Evolutionary conservation across 345 rosid species (phyloP).

Genomic region (Diplotaxis tenuifolia): DNA sequence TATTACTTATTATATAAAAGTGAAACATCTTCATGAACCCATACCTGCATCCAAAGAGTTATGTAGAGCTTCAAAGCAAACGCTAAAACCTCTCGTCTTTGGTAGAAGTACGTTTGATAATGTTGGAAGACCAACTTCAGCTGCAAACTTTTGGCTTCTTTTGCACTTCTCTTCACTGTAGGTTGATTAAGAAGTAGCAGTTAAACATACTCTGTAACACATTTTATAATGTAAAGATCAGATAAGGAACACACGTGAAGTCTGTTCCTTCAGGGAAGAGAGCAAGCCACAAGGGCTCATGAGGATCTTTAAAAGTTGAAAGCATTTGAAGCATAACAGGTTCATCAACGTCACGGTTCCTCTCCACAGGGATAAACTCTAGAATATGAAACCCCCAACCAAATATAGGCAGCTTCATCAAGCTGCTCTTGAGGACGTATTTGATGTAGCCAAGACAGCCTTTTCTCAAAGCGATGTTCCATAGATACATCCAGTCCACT

Average conservation of each 20-base stretch:
- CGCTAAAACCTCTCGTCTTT: slow-evolving; percentile 63
- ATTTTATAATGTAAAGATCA: not conserved
- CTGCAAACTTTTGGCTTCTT: slow-evolving; percentile 60
- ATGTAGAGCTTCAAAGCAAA: slow-evolving; percentile 64
- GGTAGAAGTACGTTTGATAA: slow-evolving; percentile 70
- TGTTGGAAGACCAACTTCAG: slow-evolving; percentile 69
- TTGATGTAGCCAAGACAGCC: slow-evolving; percentile 72
- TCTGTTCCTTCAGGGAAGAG: slow-evolving; percentile 94
- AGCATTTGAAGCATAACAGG: slow-evolving; percentile 55
- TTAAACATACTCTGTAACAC: not conserved
- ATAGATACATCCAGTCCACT: slow-evolving; percentile 91
- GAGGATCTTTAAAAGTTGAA: slow-evolving; percentile 64
- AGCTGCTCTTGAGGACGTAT: slow-evolving; percentile 77
- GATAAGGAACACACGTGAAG: slow-evolving; percentile 51
- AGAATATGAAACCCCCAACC: slow-evolving; percentile 86
- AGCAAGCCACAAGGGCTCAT: slow-evolving; percentile 81
- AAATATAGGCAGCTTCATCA: slow-evolving; percentile 73
- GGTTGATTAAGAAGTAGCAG: not conserved
- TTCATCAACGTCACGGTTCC: slow-evolving; percentile 83
- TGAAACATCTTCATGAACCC: too few species aligned
- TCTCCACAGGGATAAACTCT: slow-evolving; percentile 85
- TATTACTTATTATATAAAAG: not conserved
- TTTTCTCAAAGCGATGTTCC: slow-evolving; percentile 79
- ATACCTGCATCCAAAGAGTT: slow-evolving; percentile 73
- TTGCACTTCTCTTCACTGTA: slow-evolving; percentile 70